Percentiles rank a stretch among this genome's conserved stretches.
Conservation (phyloP, 2,329 filamentous ascomycete species). For the Coleophoma eucalyptorum region DNA sequence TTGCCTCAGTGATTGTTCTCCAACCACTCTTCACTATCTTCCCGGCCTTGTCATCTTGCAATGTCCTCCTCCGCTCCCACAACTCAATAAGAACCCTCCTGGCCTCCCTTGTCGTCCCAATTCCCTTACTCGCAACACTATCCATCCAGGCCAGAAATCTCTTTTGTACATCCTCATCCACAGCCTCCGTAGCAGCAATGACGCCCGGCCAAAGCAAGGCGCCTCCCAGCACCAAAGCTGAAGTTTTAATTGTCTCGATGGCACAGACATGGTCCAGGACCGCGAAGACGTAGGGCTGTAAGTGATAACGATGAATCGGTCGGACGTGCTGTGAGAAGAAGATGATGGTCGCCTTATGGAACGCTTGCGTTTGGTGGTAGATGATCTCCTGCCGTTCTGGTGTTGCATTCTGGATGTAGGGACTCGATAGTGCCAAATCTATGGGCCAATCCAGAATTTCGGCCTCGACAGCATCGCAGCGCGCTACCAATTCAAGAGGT, state of each 20-base stretch:
- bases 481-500: background rate
- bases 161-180: background rate
- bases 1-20: background rate
- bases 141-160: background rate
- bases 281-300: background rate
- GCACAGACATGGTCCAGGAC: background rate
- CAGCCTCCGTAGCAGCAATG: background rate
- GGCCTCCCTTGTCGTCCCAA: background rate
- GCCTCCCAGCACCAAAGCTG: background rate
- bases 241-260: background rate
- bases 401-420: background rate
- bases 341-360: background rate
- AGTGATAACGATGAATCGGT: background rate
- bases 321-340: constrained; percentile 1
- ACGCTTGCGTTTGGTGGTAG: background rate
- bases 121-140: background rate
- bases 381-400: background rate
- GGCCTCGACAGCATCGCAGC: background rate
- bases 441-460: background rate
- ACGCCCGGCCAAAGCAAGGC: background rate
- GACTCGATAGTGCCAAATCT: background rate
- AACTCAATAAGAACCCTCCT: background rate
- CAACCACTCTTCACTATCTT: background rate
- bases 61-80: background rate
- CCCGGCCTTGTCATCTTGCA: background rate